A percentile compares a stretch with the other conserved stretches of the same genome.
Conservation (phyloP, 2,329 filamentous ascomycete genomes). For the Diaporthe sp. region DNA sequence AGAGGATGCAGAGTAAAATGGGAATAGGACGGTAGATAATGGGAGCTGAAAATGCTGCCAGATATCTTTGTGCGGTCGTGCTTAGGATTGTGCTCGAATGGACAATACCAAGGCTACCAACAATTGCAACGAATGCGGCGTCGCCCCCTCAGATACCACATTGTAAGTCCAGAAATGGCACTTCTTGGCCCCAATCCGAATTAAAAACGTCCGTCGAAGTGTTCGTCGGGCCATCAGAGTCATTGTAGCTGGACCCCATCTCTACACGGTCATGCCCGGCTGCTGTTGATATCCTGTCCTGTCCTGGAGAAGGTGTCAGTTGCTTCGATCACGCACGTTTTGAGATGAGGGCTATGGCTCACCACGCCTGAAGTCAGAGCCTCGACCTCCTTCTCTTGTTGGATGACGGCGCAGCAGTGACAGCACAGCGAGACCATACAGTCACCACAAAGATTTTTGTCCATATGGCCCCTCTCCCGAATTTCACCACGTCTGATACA, state of each 20-base stretch:
- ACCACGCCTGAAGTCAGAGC: slow-evolving; percentile 19
- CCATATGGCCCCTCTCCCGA: slow-evolving; percentile 20
- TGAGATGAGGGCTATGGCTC: neutral
- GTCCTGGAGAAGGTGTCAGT: neutral
- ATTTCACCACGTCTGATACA: slow-evolving; percentile 33
- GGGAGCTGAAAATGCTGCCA: neutral
- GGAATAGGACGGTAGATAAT: neutral
- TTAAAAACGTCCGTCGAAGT: neutral
- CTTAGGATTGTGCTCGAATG: slow-evolving; percentile 9
- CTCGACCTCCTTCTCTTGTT: slow-evolving; percentile 36
- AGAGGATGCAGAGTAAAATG: neutral
- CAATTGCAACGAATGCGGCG: slow-evolving; percentile 17
- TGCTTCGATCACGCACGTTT: neutral
- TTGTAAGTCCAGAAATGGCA: neutral
- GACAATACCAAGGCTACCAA: slow-evolving; percentile 16
- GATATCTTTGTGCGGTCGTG: slow-evolving; percentile 8
- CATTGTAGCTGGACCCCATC: neutral
- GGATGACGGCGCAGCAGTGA: slow-evolving; percentile 31
- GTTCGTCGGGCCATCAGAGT: too few species aligned
- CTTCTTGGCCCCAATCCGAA: neutral
- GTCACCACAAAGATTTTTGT: slow-evolving; percentile 29
- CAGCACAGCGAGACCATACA: slow-evolving; percentile 36
- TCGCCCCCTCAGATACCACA: neutral
- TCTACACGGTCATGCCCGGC: slow-evolving; percentile 3
- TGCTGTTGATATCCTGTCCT: slow-evolving; percentile 13